These are phyloP conservation scores for Dissoconium aciculare DNA, from an alignment of 2,329 filamentous ascomycete genomes.

Conservation along the genomic window DNA sequence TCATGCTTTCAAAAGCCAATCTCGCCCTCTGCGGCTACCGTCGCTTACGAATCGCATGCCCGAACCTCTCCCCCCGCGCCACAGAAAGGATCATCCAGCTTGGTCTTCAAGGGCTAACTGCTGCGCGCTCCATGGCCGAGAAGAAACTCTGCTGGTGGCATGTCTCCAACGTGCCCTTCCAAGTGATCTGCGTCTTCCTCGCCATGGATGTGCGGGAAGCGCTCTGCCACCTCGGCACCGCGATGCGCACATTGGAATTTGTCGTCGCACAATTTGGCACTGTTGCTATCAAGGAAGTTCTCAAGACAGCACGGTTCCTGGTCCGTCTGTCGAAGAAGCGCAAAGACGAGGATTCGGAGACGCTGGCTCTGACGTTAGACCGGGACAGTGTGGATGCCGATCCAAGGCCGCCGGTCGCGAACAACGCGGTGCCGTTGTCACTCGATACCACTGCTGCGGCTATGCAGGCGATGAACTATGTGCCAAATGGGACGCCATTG, in stretches of 20 bases:
- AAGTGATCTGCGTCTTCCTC: constrained; percentile 41
- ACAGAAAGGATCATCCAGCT: constrained; percentile 36
- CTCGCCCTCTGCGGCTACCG: constrained; percentile 42
- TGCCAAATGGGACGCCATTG: not conserved
- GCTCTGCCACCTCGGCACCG: constrained; percentile 34
- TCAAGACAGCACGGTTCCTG: constrained; percentile 40
- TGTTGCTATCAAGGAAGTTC: constrained; percentile 34
- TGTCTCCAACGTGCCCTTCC: constrained; percentile 45
- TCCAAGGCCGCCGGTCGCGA: not conserved
- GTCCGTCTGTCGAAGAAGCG: constrained; percentile 35
- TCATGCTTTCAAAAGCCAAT: constrained; percentile 35
- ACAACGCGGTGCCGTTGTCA: no score
- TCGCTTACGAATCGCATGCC: constrained; percentile 37
- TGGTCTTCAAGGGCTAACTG: constrained; percentile 31
- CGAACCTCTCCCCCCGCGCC: constrained; percentile 29
- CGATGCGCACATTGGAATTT: constrained; percentile 29
- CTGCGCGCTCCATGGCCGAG: constrained; percentile 34
- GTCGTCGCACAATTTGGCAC: constrained; percentile 22
- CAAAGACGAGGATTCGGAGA: constrained; percentile 26
- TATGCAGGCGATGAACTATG: not conserved
- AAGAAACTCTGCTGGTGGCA: constrained; percentile 42
- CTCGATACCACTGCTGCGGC: not conserved
- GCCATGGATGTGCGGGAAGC: constrained; percentile 40
- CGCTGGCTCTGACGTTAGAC: constrained; percentile 18
- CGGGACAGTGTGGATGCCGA: not conserved